Conservation (phyloP, 208 protist genomes). For the Wallacemonas sp. region DNA sequence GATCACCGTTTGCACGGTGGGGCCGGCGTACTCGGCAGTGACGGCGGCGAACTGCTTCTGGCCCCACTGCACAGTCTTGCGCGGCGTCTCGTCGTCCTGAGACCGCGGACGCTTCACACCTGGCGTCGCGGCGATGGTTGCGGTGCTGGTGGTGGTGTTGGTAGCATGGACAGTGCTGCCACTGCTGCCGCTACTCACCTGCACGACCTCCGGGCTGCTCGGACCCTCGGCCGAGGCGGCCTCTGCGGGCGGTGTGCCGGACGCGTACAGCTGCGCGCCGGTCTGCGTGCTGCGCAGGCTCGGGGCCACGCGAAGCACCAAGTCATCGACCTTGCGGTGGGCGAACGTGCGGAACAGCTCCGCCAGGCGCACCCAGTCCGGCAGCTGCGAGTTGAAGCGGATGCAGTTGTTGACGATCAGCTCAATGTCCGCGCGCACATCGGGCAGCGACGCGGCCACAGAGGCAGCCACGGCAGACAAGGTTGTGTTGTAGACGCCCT, state of each 20-base stretch:
- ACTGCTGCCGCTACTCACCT: constrained; percentile 9
- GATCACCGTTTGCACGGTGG: not conserved
- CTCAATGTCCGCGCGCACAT: constrained; percentile 75
- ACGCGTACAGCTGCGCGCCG: constrained; percentile 34
- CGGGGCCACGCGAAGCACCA: constrained; percentile 61
- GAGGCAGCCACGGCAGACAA: constrained; percentile 28
- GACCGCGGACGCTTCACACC: constrained; percentile 1
- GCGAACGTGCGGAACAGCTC: constrained; percentile 70
- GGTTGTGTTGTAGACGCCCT: constrained; percentile 54
- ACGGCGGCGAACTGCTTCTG: not conserved
- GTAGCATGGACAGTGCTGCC: not conserved
- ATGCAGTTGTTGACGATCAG: constrained; percentile 87
- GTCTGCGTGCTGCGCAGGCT: constrained; percentile 57
- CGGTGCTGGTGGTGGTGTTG: not conserved
- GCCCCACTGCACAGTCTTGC: constrained; percentile 4
- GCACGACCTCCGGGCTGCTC: constrained; percentile 4
- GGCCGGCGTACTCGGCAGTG: constrained; percentile 1
- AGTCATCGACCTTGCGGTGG: constrained; percentile 80
- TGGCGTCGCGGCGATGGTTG: not conserved
- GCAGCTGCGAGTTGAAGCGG: constrained; percentile 70
- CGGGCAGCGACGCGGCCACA: constrained; percentile 63
- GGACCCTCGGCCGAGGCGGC: not conserved
- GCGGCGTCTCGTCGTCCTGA: not conserved
- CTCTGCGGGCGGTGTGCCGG: not conserved
- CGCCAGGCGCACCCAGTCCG: constrained; percentile 71